Evolutionary conservation across 352 stramenopile species (phyloP), one percentile per base, ranked within the genome.

Genomic region (Globisporangium carolinianum): DNA sequence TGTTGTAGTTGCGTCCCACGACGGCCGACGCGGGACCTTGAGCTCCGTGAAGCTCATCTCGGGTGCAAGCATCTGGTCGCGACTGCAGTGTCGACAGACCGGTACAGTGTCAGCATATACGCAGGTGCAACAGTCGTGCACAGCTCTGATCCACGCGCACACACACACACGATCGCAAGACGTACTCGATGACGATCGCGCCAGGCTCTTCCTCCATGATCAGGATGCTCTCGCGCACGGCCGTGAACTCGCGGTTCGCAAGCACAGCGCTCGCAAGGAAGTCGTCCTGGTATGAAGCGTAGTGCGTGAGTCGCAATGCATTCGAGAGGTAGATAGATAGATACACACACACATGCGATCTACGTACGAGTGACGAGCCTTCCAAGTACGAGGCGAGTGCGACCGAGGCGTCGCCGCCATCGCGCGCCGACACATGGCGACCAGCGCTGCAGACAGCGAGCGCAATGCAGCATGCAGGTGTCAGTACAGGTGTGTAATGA

Each of bases 1-100:
- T 2, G 96, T 98, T n/a, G 95, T 99, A 5, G 71, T 86, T 43
- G 88, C 70, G 61, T 96, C 86, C 98, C 98, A 99, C 24, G 85
- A 49, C 7, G 98, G 98, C 37, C 97, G 89, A 58, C 97, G 79
- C 15, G 98, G 98, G 50, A 99, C 96, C 50, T 93, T 96, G 61
- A 99, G 82, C 69, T 98, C 93, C 15, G 88, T 70, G 63, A 98
- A 99, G 48, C 73, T 83, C 81, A 97, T 96, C 66, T 89, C 76
- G 0, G 86, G 79, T 47, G 87, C 61, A 39, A 82, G 55, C 37
- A 73, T 68, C 38, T 79, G 75, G 41, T 79, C 68, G 32, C 73
- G 74, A 45, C 84, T 92, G 55, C 15, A 57, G 11, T 12, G 7
- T 53, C n/a, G 45, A 9, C 18, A 32, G 39, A n/a, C 24, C 4